Base-by-base conservation (phyloP, 2,329 filamentous ascomycete species). In the Colletotrichum sp. region DNA sequence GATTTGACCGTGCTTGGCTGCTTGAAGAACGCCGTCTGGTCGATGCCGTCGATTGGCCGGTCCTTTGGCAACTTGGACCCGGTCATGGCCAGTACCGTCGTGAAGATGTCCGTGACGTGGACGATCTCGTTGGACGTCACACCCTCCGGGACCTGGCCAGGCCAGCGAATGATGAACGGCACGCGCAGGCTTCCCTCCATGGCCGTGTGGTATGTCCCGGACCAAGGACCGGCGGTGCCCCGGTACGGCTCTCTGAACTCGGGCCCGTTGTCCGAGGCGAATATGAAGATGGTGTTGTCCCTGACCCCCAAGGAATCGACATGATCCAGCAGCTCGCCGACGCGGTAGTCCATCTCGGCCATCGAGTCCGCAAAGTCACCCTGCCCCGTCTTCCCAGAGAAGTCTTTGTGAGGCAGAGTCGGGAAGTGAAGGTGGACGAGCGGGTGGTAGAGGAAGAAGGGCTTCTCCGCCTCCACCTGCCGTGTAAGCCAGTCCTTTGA, bases 101-200 rank as follows among this genome's bases (percentile, higher is more conserved):
- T 79, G 69, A 84, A 85, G 0, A 84, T 65, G 25, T 84, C 83
- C 0, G 83, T 84, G 7, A 83, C 79, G 25, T 84, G 83, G 1
- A 84, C 82, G 19, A 80, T 83, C 5, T 80, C 79, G 57, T 85
- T 84, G 7, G 81, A 82, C 0, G 78, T 82, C 0, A 77, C 72
- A 0, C 77, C 78, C 13, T 75, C 59, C 0, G 83, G 83, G 0
- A 84, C 82, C 0, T 78, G 68, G 2, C 82, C 81, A 0, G 82
- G 82, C 83, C 83, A 85, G 5, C 82, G 75, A 3, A 85, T 78
- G n/a, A 85, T 85, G 67, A 82, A 84, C 0, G 83, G 83, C 0
- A 85, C 83, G 5, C 83, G 79, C 2, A 85, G 62, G 4, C 83
- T 84, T 1, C 83, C 82, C 36, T 85, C 83, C 83, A 85, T 84